Evolutionary conservation across 2,329 filamentous ascomycete species (phyloP).

Genomic region (Diaporthe eres): DNA sequence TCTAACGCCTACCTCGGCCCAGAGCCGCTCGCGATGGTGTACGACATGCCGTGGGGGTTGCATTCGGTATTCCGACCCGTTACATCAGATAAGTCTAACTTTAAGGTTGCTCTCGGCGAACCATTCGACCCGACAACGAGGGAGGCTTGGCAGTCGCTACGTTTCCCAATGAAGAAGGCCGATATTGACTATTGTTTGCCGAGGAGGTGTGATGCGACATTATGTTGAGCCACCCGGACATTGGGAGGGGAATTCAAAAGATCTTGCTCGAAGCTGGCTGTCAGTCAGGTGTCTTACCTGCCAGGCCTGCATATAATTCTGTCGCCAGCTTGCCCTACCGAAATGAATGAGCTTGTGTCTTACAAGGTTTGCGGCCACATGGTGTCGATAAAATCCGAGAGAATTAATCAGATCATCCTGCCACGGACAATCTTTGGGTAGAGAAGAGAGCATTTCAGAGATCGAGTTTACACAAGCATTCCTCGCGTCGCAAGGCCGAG

Average conservation of each 20-base stretch:
- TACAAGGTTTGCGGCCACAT: neutral
- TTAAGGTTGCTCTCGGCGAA: conserved; percentile 25
- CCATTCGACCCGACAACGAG: neutral
- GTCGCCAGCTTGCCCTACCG: neutral
- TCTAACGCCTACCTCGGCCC: neutral
- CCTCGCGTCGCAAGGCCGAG: too few relatives aligned
- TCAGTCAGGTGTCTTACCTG: neutral
- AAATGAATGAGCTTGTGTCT: conserved; percentile 4
- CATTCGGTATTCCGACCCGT: conserved; percentile 25
- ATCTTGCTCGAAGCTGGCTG: neutral
- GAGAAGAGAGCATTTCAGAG: too few relatives aligned
- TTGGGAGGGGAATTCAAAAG: neutral
- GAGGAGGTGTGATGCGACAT: conserved; percentile 4
- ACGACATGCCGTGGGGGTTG: conserved; percentile 5
- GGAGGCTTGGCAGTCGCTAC: neutral
- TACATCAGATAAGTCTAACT: conserved; percentile 23
- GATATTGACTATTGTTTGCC: conserved; percentile 18
- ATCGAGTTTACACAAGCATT: too few relatives aligned
- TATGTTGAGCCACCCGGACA: neutral
- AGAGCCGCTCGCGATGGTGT: neutral
- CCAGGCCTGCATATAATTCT: conserved; percentile 23
- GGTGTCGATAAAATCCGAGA: neutral
- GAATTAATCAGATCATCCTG: neutral
- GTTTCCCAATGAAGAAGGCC: conserved; percentile 14
- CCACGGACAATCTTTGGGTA: neutral